A percentile compares a stretch with the other conserved stretches of the same genome.
Conservation (phyloP, 306 rosid genomes). For the Vicia faba region DNA sequence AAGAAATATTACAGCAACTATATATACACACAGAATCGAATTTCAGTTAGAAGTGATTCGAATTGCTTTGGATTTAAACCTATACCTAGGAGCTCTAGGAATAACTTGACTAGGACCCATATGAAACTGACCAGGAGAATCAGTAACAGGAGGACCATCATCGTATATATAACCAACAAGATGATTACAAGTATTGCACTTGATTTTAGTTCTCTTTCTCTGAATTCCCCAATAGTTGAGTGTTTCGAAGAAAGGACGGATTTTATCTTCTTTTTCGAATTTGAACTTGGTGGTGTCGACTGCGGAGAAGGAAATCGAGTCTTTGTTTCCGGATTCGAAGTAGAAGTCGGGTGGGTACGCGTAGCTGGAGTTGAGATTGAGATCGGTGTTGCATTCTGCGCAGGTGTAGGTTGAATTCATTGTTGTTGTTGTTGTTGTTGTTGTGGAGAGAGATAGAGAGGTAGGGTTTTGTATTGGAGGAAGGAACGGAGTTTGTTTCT, state of each 20-base stretch:
- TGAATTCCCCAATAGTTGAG: constrained; percentile 89
- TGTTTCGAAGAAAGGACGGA: constrained; percentile 82
- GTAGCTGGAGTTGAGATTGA: constrained; percentile 54
- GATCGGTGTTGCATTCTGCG: constrained; percentile 62
- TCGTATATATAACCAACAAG: constrained; percentile 76
- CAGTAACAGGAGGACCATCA: constrained; percentile 79
- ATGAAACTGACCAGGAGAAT: constrained; percentile 71
- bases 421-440: constrained; percentile 35
- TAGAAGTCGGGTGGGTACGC: constrained; percentile 65
- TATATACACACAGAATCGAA: not conserved
- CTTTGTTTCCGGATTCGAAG: constrained; percentile 93
- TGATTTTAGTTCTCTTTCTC: constrained; percentile 81
- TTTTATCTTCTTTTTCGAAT: constrained; percentile 79
- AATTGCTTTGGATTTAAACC: constrained; percentile 82
- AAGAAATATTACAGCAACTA: not conserved
- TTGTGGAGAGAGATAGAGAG: not conserved
- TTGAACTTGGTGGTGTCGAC: constrained; percentile 67
- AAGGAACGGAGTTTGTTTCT: not conserved
- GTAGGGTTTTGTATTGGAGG: not conserved
- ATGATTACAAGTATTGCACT: constrained; percentile 54
- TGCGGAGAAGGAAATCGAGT: constrained; percentile 66
- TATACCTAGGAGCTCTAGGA: constrained; percentile 72
- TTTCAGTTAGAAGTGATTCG: constrained; percentile 41
- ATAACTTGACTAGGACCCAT: constrained; percentile 95
- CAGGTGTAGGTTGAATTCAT: constrained; percentile 78